Evolutionary conservation across 371 early-diverging fungal species (phyloP), one percentile per base, ranked within the genome.

Genomic region (Phascolomyces articulosus): DNA sequence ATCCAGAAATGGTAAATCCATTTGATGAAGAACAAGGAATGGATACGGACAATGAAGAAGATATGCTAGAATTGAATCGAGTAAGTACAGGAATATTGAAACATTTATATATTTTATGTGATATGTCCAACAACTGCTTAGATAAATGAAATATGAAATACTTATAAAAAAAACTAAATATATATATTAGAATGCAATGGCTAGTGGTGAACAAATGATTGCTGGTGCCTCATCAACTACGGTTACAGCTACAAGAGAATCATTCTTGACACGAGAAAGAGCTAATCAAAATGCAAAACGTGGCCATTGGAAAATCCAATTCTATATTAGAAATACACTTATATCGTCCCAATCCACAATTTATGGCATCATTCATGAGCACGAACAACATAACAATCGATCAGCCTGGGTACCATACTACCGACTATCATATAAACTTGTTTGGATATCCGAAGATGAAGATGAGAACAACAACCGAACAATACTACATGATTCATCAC

Each of bases 1-100:
- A 59, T 29, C 60, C 60, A 27, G 60, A 59, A 23, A 40, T 59
- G 60, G 40, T 59, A 6, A 13, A 47, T 10, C 40, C 60, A 20
- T 40, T 59, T 47, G 47, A 47, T 40, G 40, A 41, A 18, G 60
- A 40, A 28, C 60, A 59, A 23, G 60, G 44, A 7, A 26, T 40
- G 9, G 60, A 59, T 47, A 40, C 38, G 20, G 60, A 59, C n/a
- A 40, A 59, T 44, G 41, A 59, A 18, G 60, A 59, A 7, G 60
- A 57, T 57, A 23, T 51, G 51, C 20, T 51, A 23, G 28, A 24
- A 24, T 24, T 51, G 51, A n/a, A 51, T 10, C 11, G 23, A 23
- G 51, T 51, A 28, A 51, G 24, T 51, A n/a, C n/a, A n/a, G n/a
- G n/a, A n/a, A n/a, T n/a, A n/a, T n/a, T n/a, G n/a, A n/a, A n/a